Evolutionary conservation across 2,329 filamentous ascomycete species (phyloP), one percentile per base, ranked within the genome.

Genomic region (Apiospora rasikravindrae): DNA sequence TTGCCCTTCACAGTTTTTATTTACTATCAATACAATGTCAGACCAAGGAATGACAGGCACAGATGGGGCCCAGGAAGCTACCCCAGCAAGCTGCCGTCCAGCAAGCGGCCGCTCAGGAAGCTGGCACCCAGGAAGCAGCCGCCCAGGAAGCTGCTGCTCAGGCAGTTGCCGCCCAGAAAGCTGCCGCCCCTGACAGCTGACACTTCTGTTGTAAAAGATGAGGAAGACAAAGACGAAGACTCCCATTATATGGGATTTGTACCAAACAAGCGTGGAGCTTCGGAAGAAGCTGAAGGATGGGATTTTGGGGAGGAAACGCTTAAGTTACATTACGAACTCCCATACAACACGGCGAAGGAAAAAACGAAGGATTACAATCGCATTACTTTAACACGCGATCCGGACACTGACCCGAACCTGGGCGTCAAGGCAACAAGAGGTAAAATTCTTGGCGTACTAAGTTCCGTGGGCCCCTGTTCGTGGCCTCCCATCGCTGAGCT

Each of bases 401-500:
- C 49, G 8, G 49, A 51, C 49, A 26, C 49, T 13, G 10, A 26
- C 24, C n/a, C 49, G 24, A n/a, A 13, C 24, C 49, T 24, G n/a
- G 49, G 49, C 22, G n/a, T 51, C n/a, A 51, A 51, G 49, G n/a
- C 49, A 13, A 51, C n/a, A 51, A 51, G n/a, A 51, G 49, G 49
- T 51, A 51, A 24, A 26, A 51, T 51, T 51, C 49, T 51, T 51
- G 49, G 49, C 49, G 49, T 26, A 24, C 49, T 51, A 51, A 51
- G 49, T 51, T 51, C n/a, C 49, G 49, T 7, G 49, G 49, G n/a
- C 49, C 26, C 8, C n/a, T 51, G 49, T 51, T 51, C 49, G 49
- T 51, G 49, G 49, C 49, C 49, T 51, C 49, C 49, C 49, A 51
- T 51, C 49, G 49, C 49, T 51, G n/a, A 26, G n/a, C n/a, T 51